A percentile compares a stretch with the other conserved stretches of the same genome.
Evolutionary conservation across 768 basidiomycete species (phyloP).

Genomic region (Termitomyces sp.): DNA sequence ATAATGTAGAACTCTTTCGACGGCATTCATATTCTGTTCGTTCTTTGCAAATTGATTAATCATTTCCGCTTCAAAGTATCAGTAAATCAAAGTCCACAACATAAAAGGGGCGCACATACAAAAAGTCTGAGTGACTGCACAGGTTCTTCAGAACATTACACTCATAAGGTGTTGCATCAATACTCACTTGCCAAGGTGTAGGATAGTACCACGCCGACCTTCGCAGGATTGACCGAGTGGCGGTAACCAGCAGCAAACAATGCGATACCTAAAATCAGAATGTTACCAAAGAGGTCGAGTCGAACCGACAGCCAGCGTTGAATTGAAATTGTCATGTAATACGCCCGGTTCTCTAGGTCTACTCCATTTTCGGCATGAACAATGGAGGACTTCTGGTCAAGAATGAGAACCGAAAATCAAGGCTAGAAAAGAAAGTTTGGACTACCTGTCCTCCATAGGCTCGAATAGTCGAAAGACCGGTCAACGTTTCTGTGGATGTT

Average conservation of each 20-base stretch:
- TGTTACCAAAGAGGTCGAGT: constrained; percentile 61
- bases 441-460: constrained; percentile 52
- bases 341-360: constrained; percentile 58
- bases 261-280: constrained; percentile 65
- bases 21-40: constrained; percentile 71
- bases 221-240: constrained; percentile 48
- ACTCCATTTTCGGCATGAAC: constrained; percentile 46
- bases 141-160: background rate
- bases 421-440: background rate
- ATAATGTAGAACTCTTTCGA: constrained; percentile 69
- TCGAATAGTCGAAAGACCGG: constrained; percentile 58
- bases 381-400: constrained; percentile 39
- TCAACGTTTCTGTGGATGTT: constrained; percentile 44
- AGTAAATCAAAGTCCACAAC: background rate
- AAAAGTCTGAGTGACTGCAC: constrained; percentile 46
- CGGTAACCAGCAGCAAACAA: constrained; percentile 65
- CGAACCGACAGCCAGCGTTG: constrained; percentile 63
- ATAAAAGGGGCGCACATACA: constrained; percentile 29
- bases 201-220: constrained; percentile 56
- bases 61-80: constrained; percentile 37
- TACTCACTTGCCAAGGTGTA: constrained; percentile 49
- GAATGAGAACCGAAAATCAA: background rate
- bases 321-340: constrained; percentile 59
- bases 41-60: constrained; percentile 52
- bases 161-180: background rate